phyloP scores from a whole-genome alignment of 1,139 yeast genomes.

The Blastobotrys buckinghamii region DNA sequence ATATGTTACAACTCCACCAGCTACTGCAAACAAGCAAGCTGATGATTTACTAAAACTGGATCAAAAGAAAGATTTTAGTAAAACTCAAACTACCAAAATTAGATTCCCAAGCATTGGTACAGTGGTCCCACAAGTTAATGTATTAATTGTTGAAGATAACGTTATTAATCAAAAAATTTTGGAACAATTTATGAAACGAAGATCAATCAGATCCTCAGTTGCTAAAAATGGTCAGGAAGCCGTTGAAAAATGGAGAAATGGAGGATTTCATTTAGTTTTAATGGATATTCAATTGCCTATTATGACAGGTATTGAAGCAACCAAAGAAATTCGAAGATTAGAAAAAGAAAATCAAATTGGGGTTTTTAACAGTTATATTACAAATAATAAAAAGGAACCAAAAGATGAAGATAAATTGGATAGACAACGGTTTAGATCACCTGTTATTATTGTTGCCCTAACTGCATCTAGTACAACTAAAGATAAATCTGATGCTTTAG shows the following conservation, averaged over 20 bases:
- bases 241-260: conserved; percentile 83
- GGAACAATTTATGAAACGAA: conserved; percentile 84
- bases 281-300: conserved; percentile 97
- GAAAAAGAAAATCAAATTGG: conserved; percentile 82
- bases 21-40: background rate
- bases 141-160: conserved; percentile 91
- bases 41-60: background rate
- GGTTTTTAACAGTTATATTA: conserved; percentile 47
- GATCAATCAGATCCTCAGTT: conserved; percentile 75
- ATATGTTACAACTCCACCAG: background rate
- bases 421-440: conserved; percentile 62
- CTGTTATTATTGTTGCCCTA: conserved; percentile 91
- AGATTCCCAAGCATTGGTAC: conserved; percentile 27
- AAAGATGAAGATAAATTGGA: conserved; percentile 48
- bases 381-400: conserved; percentile 16
- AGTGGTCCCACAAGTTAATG: conserved; percentile 71
- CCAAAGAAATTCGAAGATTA: conserved; percentile 77
- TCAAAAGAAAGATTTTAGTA: background rate
- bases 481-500: conserved; percentile 84
- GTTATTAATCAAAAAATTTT: conserved; percentile 89
- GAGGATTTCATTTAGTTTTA: conserved; percentile 84
- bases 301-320: conserved; percentile 88
- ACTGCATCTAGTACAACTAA: conserved; percentile 89
- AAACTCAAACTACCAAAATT: background rate
- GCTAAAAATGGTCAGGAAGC: conserved; percentile 94